A percentile compares a stretch with the other conserved stretches of the same genome.
Evolutionary conservation across 23 red algal genomes (phyloP).

Genomic region (Cyanidiococcus yangmingshanensis): DNA sequence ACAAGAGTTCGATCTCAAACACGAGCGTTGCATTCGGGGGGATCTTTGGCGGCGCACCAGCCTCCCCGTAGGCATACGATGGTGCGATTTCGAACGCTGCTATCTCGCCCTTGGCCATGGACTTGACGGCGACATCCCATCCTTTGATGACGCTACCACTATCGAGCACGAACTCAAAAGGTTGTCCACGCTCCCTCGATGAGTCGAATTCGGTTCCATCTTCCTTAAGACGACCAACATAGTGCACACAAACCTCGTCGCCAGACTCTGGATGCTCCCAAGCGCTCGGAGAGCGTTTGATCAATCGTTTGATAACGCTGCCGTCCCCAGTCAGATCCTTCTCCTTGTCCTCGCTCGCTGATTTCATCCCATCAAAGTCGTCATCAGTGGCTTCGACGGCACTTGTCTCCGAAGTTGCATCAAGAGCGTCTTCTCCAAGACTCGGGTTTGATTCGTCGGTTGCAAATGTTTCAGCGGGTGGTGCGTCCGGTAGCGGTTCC

Average conservation of each 20-base stretch:
- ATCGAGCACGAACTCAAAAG: conserved; percentile 22
- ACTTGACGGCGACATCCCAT: conserved; percentile 29
- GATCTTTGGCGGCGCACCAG: conserved; percentile 34
- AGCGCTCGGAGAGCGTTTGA: conserved; percentile 30
- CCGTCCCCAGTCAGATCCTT: conserved; percentile 75
- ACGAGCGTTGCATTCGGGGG: conserved; percentile 36
- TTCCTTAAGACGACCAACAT: conserved; percentile 22
- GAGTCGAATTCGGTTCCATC: conserved; percentile 22
- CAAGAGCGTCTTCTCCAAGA: not conserved
- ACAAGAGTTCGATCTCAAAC: conserved; percentile 38
- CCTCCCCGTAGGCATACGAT: conserved; percentile 37
- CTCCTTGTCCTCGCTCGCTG: not conserved
- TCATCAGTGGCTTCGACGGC: not conserved
- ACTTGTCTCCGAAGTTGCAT: not conserved
- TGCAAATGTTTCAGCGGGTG: not conserved
- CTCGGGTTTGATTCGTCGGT: not conserved
- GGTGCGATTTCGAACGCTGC: conserved; percentile 27
- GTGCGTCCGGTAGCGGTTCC: not conserved
- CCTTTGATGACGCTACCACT: conserved; percentile 35
- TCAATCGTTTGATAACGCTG: conserved; percentile 71
- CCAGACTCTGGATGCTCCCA: conserved; percentile 30
- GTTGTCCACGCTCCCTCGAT: conserved; percentile 17
- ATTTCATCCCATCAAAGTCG: not conserved
- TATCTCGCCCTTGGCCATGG: conserved; percentile 39
- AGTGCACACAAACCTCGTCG: conserved; percentile 34